Evolutionary conservation across 2,329 filamentous ascomycete species (phyloP), one percentile per base, ranked within the genome.

Genomic region (Claviceps quebecensis): DNA sequence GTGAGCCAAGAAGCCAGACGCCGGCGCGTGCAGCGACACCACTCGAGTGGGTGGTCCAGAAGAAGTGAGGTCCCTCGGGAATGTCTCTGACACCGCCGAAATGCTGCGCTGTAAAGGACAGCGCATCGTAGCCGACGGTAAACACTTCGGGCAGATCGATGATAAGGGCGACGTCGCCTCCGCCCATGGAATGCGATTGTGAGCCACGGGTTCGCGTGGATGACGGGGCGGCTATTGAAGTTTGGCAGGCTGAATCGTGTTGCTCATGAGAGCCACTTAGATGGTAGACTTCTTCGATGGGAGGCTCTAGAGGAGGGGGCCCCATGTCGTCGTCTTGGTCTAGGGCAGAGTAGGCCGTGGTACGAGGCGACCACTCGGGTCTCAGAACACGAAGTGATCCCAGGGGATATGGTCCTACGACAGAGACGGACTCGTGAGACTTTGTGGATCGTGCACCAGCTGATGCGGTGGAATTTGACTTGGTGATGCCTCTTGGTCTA

Each of bases 81-180:
- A 83, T 67, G 51, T 77, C 69, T 22, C 71, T 72, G 52, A 83
- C 68, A 19, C 80, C 80, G 7, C 66, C 65, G 56, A 81, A 77
- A 22, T 70, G 63, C 41, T 63, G 66, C 5, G 69, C 69, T 16
- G 69, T 72, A 55, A 78, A 70, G 2, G 72, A 72, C 45, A 73
- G 61, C 2, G 70, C 66, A 57, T 81, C 77, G 56, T 74, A 76
- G 45, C 77, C 77, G 17, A 83, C 63, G 2, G 70, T 74, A 52
- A 76, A 75, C 39, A 68, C 63, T 1, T 69, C 62, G 1, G 77
- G 76, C 11, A 82, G 63, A 51, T 72, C 72, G 37, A 78, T 63
- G 29, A 80, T 61, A 11, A 80, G 62, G 51, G 81, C 66, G 19
- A 75, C 68, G 55, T 81, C 78, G 9, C 74, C 73, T 1, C 67